Base-by-base conservation (phyloP, 1,284 basidiomycete species). In the Ceratorhiza oryzae-sativae region DNA sequence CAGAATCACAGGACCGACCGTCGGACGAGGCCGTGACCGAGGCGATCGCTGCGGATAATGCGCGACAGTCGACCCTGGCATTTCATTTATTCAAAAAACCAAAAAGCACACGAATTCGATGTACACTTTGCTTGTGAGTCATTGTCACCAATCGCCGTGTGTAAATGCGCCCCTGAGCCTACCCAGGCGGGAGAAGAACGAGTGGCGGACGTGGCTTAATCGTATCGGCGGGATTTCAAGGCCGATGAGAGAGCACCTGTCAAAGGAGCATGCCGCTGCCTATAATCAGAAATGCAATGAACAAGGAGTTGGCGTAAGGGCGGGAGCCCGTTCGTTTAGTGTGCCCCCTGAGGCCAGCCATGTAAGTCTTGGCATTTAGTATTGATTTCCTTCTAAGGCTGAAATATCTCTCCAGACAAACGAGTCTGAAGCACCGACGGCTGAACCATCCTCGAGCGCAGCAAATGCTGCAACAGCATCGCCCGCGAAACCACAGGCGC, bases 121-220 rank as follows among this genome's bases (percentile, higher is more conserved):
- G 63, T 55, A 42, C 49, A 23, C 36, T 67, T 42, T 67, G 63
- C 23, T 27, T 67, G 63, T 67, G 63, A 67, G 63, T 65, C 10
- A 25, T 51, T 30, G 42, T 34, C 18, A 12, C 10, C 25, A 9
- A 10, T n/a, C 15, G 8, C 6, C n/a, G 10, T 51, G 5, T n/a
- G 36, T 34, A 13, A 51, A 12, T 51, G 2, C 10, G 23, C 27
- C 15, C 46, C 30, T 45, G 20, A 9, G 18, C 39, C 3, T 9
- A 25, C 15, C 6, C 3, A 60, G 58, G 18, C 49, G 25, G 20
- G 34, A 67, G 48, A 67, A 67, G n/a, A 63, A 63, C 63, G 51
- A 67, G 36, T 55, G 63, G 63, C 46, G 48, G 23, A 67, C 63
- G 5, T 67, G 63, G 63, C 32, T 42, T 1, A 67, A 67, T n/a